Base-by-base conservation (phyloP, 768 basidiomycete species). In the Trametes villosa region DNA sequence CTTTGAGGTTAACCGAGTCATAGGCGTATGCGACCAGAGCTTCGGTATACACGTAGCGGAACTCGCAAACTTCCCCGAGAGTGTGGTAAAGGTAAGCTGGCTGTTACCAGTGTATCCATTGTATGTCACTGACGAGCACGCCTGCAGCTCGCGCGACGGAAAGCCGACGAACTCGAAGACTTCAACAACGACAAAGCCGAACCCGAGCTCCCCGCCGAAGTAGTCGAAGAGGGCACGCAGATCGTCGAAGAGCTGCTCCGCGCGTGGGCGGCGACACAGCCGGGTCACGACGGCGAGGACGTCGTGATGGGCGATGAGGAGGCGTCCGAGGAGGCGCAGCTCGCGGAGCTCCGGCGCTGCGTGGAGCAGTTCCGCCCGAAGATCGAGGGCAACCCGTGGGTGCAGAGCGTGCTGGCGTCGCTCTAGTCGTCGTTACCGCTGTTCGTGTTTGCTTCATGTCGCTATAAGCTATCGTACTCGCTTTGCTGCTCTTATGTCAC, bases 31-130 rank as follows among this genome's bases (percentile, higher is more conserved):
- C 45, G 96, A 98, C 71, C 96, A 98, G 74, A 96, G 94, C 71
- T 98, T 98, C 69, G 97, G 96, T 74, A 98, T 99, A 29, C 95
- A 98, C 67, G 97, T 99, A 17, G 97, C 97, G 0, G 84, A 94
- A 71, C 79, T 98, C n/a, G 96, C 96, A 4, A 96, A 98, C 74
- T 99, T 99, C 75, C 97, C 97, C 0, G 92, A 96, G 61, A 90
- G 87, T 64, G 96, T 98, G 12, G 84, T 98, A 60, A 92, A 90
- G 80, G 90, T 92, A 49, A 58, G 79, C 63, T 12, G 20, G 9
- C 41, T 2, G 12, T 2, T n/a, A 33, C 8, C 6, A 49, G 17
- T n/a, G 22, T 26, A 34, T 20, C 36, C 22, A 44, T 26, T 18
- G 41, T 47, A 49, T 49, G 30, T 17, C 53, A 15, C 38, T 58